Conservation (phyloP, 306 rosid genomes). For the Citrullus colocynthis region DNA sequence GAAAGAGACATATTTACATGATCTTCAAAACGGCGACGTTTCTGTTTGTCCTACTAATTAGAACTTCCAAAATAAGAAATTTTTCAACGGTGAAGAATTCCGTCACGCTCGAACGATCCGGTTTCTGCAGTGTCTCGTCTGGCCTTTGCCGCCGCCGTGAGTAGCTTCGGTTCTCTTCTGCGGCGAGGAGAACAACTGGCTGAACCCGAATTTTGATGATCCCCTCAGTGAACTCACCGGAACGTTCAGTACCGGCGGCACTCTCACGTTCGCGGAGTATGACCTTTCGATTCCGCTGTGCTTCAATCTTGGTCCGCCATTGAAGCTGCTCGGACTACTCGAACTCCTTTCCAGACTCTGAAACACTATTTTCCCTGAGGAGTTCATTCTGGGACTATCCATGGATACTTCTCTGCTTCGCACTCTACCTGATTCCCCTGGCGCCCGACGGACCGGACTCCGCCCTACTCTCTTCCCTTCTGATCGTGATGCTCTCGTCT, state of each 20-base stretch:
- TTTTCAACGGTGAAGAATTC: neutral
- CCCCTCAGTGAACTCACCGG: slow-evolving; percentile 82
- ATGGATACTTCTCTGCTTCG: slow-evolving; percentile 73
- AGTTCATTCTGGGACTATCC: slow-evolving; percentile 88
- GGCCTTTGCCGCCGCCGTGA: slow-evolving; percentile 15
- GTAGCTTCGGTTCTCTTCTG: slow-evolving; percentile 37
- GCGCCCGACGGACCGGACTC: slow-evolving; percentile 41
- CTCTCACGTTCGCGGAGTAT: slow-evolving; percentile 78
- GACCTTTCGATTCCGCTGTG: slow-evolving; percentile 88
- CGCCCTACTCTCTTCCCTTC: slow-evolving; percentile 35
- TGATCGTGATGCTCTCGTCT: slow-evolving; percentile 16
- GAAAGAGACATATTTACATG: neutral
- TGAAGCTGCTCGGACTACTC: slow-evolving; percentile 87
- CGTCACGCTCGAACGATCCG: slow-evolving; percentile 37
- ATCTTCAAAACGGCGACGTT: neutral
- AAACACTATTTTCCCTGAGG: slow-evolving; percentile 87
- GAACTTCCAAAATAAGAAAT: neutral
- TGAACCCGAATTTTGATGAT: slow-evolving; percentile 67
- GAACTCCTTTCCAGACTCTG: slow-evolving; percentile 91
- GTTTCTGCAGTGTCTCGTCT: slow-evolving; percentile 21
- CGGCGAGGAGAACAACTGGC: slow-evolving; percentile 69
- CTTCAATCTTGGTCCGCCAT: slow-evolving; percentile 77
- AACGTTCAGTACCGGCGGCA: slow-evolving; percentile 87
- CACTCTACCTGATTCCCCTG: slow-evolving; percentile 19
- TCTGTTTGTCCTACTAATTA: neutral